Evolutionary conservation across 2,329 filamentous ascomycete species (phyloP).

Genomic region (Penicillium sp.): DNA sequence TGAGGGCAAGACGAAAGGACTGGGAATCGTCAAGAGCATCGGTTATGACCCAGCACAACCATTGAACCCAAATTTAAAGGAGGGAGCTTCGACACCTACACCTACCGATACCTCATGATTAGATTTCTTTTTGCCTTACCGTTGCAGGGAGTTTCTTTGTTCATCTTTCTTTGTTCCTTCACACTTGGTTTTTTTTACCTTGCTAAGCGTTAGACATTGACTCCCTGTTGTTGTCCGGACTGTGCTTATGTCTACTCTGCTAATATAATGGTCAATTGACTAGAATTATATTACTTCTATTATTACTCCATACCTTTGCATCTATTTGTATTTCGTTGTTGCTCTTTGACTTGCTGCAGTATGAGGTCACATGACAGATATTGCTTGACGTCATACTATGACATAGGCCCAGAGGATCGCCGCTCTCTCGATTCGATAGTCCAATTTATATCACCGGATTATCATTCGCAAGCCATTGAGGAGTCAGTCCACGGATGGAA

Average conservation of each 20-base stretch:
- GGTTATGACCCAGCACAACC: constrained; percentile 73
- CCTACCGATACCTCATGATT: constrained; percentile 1
- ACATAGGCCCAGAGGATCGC: constrained; percentile 8
- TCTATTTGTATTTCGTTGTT: not conserved
- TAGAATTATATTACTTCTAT: not conserved
- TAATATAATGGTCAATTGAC: not conserved
- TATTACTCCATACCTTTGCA: not conserved
- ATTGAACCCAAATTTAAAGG: constrained; percentile 40
- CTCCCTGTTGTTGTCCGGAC: not conserved
- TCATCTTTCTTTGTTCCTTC: not conserved
- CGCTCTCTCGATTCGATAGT: not conserved
- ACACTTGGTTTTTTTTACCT: not conserved
- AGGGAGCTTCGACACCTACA: constrained; percentile 10
- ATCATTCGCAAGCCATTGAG: constrained; percentile 2
- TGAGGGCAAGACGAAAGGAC: constrained; percentile 89
- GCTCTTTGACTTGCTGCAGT: not conserved
- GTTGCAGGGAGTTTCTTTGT: not conserved
- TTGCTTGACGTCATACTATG: constrained; percentile 3
- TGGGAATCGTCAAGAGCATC: constrained; percentile 89
- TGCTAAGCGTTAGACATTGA: not conserved
- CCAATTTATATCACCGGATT: not conserved
- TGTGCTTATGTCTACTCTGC: not conserved
- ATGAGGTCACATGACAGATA: not conserved
- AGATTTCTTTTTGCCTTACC: not conserved
- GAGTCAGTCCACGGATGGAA: not conserved